A percentile compares a stretch with the other conserved stretches of the same genome.
Conservation (phyloP, 305 asterid species). For the Fraxinus platypoda region DNA sequence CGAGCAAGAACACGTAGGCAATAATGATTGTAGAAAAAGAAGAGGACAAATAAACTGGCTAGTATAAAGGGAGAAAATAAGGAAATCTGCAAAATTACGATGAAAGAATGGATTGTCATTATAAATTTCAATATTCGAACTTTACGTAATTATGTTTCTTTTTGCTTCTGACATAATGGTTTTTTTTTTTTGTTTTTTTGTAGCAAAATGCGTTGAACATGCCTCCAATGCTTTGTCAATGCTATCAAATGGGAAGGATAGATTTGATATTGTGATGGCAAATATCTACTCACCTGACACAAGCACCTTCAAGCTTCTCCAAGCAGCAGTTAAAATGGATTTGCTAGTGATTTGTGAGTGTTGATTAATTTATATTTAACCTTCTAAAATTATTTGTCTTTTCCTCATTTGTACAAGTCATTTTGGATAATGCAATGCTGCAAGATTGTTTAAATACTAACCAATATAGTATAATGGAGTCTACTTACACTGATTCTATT, state of each 20-base stretch:
- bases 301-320: constrained; percentile 27
- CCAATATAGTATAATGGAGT: background rate
- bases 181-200: background rate
- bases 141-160: no score
- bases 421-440: background rate
- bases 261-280: constrained; percentile 40
- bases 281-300: constrained; percentile 35
- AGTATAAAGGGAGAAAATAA: background rate
- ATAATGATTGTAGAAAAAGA: background rate
- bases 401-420: background rate
- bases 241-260: constrained; percentile 29
- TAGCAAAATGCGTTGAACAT: constrained; percentile 1
- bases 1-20: background rate
- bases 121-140: no score
- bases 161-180: background rate
- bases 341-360: constrained; percentile 42
- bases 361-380: background rate
- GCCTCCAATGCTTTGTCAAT: constrained; percentile 38
- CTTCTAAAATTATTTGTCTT: background rate
- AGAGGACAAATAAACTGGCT: background rate
- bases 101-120: no score
- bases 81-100: background rate
- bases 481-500: background rate
- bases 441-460: background rate
- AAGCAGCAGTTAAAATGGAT: constrained; percentile 31